phyloP scores from a whole-genome alignment of 2,329 filamentous ascomycete genomes.

The Thelonectria discophora region DNA sequence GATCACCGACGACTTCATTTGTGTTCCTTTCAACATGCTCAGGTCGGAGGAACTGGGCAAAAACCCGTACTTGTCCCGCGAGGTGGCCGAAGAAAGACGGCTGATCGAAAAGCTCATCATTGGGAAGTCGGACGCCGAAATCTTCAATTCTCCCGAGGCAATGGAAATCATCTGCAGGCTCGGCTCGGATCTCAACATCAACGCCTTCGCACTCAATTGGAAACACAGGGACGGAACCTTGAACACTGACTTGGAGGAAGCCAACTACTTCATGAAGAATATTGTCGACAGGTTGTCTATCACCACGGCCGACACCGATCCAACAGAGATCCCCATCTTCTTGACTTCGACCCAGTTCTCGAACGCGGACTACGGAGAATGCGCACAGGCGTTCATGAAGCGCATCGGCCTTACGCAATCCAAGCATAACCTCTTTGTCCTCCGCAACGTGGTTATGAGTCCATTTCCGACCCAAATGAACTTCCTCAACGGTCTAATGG shows the following conservation, averaged over 20 bases:
- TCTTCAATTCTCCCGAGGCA: constrained; percentile 47
- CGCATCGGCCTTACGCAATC: constrained; percentile 49
- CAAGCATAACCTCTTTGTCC: constrained; percentile 51
- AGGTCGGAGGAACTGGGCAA: constrained; percentile 44
- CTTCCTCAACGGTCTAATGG: constrained; percentile 51
- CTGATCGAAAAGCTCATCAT: constrained; percentile 52
- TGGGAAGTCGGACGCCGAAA: constrained; percentile 47
- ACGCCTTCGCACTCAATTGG: constrained; percentile 57
- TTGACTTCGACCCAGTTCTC: constrained; percentile 56
- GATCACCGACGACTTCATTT: constrained; percentile 49
- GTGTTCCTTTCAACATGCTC: constrained; percentile 55
- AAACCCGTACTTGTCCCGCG: constrained; percentile 32
- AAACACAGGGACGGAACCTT: constrained; percentile 48
- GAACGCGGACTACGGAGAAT: constrained; percentile 52
- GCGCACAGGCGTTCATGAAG: constrained; percentile 52
- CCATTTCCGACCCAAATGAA: constrained; percentile 52
- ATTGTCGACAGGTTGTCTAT: constrained; percentile 55
- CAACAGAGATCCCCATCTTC: constrained; percentile 52
- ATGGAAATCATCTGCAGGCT: constrained; percentile 52
- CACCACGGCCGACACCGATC: constrained; percentile 50
- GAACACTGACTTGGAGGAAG: constrained; percentile 56
- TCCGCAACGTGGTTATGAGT: constrained; percentile 60
- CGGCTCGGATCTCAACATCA: constrained; percentile 59
- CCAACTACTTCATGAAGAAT: constrained; percentile 57
- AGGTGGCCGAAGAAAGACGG: constrained; percentile 47